Conservation (phyloP, 345 rosid species). For the Gossypium anomalum region DNA sequence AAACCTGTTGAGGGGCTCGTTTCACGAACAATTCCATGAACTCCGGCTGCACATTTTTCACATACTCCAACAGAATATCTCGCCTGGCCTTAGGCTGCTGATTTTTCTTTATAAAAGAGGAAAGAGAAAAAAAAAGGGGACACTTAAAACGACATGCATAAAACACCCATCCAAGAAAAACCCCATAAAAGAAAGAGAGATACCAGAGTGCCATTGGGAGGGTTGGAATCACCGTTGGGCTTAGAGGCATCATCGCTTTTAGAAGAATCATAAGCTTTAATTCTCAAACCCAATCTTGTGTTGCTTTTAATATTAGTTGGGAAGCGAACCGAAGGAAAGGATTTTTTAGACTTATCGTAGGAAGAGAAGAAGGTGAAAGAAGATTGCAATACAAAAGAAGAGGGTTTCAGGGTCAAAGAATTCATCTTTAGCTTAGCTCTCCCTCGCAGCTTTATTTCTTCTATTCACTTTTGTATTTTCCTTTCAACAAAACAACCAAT, state of each 20-base stretch:
- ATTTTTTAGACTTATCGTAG: conserved; percentile 30
- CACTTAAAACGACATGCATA: conserved; percentile 16
- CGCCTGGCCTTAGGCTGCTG: conserved; percentile 63
- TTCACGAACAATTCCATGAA: conserved; percentile 89
- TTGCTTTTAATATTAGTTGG: conserved; percentile 27
- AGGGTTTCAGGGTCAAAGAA: conserved; percentile 46
- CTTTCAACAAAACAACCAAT: background rate
- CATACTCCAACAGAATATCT: conserved; percentile 86
- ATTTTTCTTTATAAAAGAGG: conserved; percentile 8
- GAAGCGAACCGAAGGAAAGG: conserved; percentile 34
- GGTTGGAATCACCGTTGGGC: conserved; percentile 52
- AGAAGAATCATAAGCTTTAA: conserved; percentile 64
- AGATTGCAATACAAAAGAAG: conserved; percentile 31
- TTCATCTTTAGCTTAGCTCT: conserved; percentile 33
- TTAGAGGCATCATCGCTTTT: conserved; percentile 36
- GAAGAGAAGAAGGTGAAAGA: conserved; percentile 23
- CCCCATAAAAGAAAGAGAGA: background rate
- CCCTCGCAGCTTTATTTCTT: background rate
- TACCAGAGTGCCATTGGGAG: conserved; percentile 71
- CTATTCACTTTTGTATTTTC: background rate
- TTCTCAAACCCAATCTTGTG: conserved; percentile 33
- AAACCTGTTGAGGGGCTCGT: conserved; percentile 85
- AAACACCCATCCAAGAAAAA: background rate
- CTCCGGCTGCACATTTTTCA: conserved; percentile 90
- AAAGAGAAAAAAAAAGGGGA: background rate